Percentiles rank a stretch among this genome's conserved stretches.
These are phyloP conservation scores for Metschnikowia anglica DNA, from an alignment of 805 yeast genomes.

Conservation along the genomic window DNA sequence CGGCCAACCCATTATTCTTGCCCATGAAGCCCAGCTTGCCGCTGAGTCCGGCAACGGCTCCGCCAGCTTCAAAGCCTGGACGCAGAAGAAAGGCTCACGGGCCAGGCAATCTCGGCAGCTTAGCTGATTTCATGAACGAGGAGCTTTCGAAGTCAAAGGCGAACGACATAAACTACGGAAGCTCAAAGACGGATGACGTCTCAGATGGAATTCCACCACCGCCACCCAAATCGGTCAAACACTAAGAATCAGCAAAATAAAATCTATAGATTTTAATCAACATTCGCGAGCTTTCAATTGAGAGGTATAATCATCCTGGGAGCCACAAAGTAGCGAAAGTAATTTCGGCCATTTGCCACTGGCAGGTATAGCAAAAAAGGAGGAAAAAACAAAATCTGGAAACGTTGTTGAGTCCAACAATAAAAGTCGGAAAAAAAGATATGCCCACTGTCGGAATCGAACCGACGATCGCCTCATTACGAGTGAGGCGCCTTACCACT, in stretches of 20 bases:
- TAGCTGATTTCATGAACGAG: conserved; percentile 44
- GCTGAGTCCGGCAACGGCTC: conserved; percentile 6
- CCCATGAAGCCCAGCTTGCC: conserved; percentile 7
- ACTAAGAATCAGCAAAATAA: too few species aligned
- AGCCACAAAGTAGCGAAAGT: too few species aligned
- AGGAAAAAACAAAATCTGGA: not conserved
- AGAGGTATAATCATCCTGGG: too few species aligned
- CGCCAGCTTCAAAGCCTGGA: conserved; percentile 14
- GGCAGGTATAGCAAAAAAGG: not conserved
- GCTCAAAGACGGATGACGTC: not conserved
- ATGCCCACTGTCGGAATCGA: conserved; percentile 54
- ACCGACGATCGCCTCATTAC: conserved; percentile 56
- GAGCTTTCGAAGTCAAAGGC: conserved; percentile 43
- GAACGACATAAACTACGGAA: conserved; percentile 25
- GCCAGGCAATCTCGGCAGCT: conserved; percentile 24
- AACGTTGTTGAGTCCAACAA: not conserved
- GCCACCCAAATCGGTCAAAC: conserved; percentile 24
- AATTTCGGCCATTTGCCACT: too few species aligned
- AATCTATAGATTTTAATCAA: too few species aligned
- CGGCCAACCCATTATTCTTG: conserved; percentile 5
- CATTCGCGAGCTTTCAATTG: too few species aligned
- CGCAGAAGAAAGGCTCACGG: conserved; percentile 32
- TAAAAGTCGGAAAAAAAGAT: conserved; percentile 8
- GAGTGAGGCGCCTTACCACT: conserved; percentile 57
- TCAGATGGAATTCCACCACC: conserved; percentile 20